Conservation (phyloP, 2,329 filamentous ascomycete species). For the Madurella mycetomatis region DNA sequence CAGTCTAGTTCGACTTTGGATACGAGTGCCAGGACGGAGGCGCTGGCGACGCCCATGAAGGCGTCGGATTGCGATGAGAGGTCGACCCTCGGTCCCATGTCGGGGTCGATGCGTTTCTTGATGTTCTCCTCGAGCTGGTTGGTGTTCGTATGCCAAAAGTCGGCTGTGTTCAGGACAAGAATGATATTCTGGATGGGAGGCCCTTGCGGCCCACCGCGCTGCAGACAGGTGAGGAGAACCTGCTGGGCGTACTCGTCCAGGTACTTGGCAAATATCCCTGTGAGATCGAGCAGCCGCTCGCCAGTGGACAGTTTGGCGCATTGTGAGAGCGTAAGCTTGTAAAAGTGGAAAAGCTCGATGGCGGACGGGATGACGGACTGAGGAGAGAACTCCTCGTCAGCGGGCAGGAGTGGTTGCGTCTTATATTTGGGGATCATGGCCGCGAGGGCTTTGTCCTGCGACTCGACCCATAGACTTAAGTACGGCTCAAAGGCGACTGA, state of each 20-base stretch:
- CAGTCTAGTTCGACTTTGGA: constrained; percentile 76
- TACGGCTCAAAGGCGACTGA: constrained; percentile 98
- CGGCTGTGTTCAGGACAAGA: constrained; percentile 88
- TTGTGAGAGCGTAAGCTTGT: constrained; percentile 86
- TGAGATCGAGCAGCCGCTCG: constrained; percentile 78
- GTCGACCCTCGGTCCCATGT: constrained; percentile 72
- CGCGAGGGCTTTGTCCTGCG: constrained; percentile 84
- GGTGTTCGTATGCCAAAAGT: constrained; percentile 94
- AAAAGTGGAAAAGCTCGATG: constrained; percentile 96
- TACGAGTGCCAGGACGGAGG: constrained; percentile 78
- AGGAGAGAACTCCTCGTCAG: constrained; percentile 87
- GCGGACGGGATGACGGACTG: constrained; percentile 89
- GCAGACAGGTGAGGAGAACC: constrained; percentile 70
- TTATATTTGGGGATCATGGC: constrained; percentile 83
- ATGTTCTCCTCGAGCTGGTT: constrained; percentile 93
- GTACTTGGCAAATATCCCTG: constrained; percentile 83
- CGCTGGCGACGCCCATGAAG: constrained; percentile 90
- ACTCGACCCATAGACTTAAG: constrained; percentile 93
- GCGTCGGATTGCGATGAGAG: constrained; percentile 89
- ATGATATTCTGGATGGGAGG: constrained; percentile 69
- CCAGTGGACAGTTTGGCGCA: constrained; percentile 94
- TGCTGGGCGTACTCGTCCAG: constrained; percentile 94
- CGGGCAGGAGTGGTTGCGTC: constrained; percentile 69
- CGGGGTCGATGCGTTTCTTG: constrained; percentile 79
- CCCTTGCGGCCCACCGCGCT: constrained; percentile 49